These are phyloP conservation scores for Emiliania huxleyi DNA, from an alignment of 78 protist species.

Conservation along the genomic window DNA sequence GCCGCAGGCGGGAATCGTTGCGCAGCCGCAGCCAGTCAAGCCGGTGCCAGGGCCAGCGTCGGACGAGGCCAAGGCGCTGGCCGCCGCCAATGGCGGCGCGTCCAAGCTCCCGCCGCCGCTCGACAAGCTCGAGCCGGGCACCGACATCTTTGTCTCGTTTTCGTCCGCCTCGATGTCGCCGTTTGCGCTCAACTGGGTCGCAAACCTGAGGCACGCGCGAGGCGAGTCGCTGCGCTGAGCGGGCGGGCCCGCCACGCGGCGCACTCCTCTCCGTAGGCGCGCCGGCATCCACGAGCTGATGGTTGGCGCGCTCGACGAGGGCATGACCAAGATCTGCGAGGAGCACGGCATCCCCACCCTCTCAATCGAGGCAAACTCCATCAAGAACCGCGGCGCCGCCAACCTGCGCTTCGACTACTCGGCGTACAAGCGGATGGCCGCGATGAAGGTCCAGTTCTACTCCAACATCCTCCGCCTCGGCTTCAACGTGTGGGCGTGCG, in stretches of 20 bases:
- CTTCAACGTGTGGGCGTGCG: slow-evolving; percentile 23
- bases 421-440: slow-evolving; percentile 14
- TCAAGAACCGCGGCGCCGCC: not conserved
- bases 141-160: not conserved
- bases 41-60: not conserved
- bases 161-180: not conserved
- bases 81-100: not conserved
- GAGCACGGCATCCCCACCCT: not conserved
- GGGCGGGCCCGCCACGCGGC: too few relatives aligned
- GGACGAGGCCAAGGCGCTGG: not conserved
- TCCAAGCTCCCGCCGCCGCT: not conserved
- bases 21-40: not conserved
- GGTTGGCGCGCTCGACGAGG: not conserved
- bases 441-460: not conserved
- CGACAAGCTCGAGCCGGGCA: not conserved
- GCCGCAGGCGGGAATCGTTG: too few relatives aligned
- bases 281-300: not conserved
- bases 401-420: slow-evolving; percentile 9
- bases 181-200: slow-evolving; percentile 19
- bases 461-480: not conserved
- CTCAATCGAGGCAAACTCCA: not conserved
- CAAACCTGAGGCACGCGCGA: not conserved
- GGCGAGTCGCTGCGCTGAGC: too few relatives aligned
- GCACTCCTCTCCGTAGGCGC: too few relatives aligned
- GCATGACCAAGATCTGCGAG: not conserved